Conservation (phyloP, 495 filamentous ascomycete species). For the Trichoderma gamsii region DNA sequence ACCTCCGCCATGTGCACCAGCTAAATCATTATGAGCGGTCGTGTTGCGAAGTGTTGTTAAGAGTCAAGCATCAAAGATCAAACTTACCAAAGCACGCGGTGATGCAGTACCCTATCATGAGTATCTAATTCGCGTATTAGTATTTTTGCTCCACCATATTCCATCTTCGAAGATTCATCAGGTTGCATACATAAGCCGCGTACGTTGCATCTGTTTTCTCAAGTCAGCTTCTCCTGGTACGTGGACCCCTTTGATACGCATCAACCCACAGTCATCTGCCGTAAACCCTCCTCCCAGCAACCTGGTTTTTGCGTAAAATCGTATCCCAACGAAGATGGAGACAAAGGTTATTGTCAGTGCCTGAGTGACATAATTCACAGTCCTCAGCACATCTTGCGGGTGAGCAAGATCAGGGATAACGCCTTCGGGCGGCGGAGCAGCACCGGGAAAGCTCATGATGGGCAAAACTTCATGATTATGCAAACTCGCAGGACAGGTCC, state of each 20-base stretch:
- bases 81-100: neutral
- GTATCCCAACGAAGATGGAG: conserved; percentile 33
- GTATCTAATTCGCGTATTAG: conserved; percentile 9
- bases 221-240: conserved; percentile 18
- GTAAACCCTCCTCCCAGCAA: conserved; percentile 32
- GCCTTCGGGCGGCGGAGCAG: conserved; percentile 17
- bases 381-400: conserved; percentile 33
- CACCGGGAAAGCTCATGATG: conserved; percentile 15
- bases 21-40: neutral
- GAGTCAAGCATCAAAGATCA: neutral
- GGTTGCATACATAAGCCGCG: neutral
- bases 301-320: conserved; percentile 33
- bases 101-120: conserved; percentile 14
- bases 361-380: conserved; percentile 39
- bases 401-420: conserved; percentile 22
- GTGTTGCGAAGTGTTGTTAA: neutral
- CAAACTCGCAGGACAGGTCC: neutral
- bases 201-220: conserved; percentile 2
- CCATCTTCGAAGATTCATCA: neutral
- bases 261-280: conserved; percentile 39
- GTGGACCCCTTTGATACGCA: neutral
- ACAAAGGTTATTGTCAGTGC: conserved; percentile 41
- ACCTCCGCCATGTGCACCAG: conserved; percentile 19
- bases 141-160: neutral
- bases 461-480: neutral